Base-by-base conservation (phyloP, 345 rosid species). In the Eucalyptus sp. region DNA sequence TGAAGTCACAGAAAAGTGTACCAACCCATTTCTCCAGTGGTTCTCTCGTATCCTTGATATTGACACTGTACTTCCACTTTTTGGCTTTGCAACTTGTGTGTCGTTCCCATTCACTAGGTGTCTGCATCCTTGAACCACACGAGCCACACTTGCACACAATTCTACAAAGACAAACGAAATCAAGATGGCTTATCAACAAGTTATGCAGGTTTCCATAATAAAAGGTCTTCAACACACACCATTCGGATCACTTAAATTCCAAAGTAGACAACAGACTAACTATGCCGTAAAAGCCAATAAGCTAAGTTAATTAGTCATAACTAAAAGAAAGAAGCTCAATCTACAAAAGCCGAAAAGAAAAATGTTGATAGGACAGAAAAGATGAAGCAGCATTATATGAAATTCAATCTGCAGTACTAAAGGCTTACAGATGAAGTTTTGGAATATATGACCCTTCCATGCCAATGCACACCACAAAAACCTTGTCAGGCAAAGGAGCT, bases 31-130 rank as follows among this genome's bases (percentile, higher is more conserved):
- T 95, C 92, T 94, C 99, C 84, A 98, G 94, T 37, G 98, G 89
- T 90, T 94, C 91, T 93, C 66, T 93, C 48, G 96, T 89, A 88
- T 62, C 95, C 94, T 96, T 95, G 88, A 98, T 96, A 92, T 94
- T 98, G 76, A 98, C 97, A 50, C 99, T 98, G 90, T 91, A 93
- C 94, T 97, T 98, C 99, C 99, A 98, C 90, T 97, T 98, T 93
- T 98, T 98, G 18, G 99, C 99, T 93, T 96, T 94, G 93, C 98
- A 95, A 44, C 99, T 99, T 10, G 99, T 97, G 93, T 98, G 99
- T 88, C 93, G 92, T 90, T 98, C 99, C 99, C 99, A 98, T 94
- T 97, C 99, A 91, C 96, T 93, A 52, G 94, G 99, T 51, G 96
- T 91, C 92, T 91, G 95, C 95, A 95, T 95, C 91, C 88, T 94